Conservation (phyloP, 768 basidiomycete species). For the Auricularia cornea region DNA sequence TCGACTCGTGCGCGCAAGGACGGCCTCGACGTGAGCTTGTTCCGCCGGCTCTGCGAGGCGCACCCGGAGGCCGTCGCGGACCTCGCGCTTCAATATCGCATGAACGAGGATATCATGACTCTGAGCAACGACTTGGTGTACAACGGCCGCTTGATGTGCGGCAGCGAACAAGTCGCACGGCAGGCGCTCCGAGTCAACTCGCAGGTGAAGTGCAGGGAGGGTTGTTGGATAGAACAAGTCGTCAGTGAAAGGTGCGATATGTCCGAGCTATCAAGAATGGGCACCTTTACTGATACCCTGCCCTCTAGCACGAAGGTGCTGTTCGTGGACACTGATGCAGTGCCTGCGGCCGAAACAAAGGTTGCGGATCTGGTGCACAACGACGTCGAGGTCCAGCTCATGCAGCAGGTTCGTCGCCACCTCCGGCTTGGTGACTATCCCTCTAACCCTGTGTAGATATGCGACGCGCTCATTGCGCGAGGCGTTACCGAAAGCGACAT, state of each 20-base stretch:
- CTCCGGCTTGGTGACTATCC: neutral
- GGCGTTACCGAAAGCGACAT: constrained; percentile 67
- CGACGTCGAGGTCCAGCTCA: constrained; percentile 55
- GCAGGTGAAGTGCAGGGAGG: constrained; percentile 30
- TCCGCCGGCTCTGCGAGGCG: constrained; percentile 78
- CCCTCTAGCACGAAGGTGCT: constrained; percentile 65
- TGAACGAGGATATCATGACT: constrained; percentile 94
- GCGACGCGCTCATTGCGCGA: constrained; percentile 51
- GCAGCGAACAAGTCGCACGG: constrained; percentile 60
- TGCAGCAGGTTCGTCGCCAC: constrained; percentile 26
- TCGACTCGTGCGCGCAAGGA: constrained; percentile 70
- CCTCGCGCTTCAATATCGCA: constrained; percentile 83
- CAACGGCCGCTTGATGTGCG: constrained; percentile 65
- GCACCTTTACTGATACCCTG: neutral
- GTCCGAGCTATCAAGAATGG: neutral
- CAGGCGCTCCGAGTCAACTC: constrained; percentile 40
- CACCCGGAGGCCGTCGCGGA: constrained; percentile 83
- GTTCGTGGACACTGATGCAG: constrained; percentile 85
- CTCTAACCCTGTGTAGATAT: constrained; percentile 53
- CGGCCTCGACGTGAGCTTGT: constrained; percentile 84
- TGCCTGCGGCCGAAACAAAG: constrained; percentile 73
- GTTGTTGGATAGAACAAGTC: constrained; percentile 67
- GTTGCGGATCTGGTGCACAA: constrained; percentile 91
- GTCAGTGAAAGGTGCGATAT: constrained; percentile 51
- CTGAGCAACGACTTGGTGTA: constrained; percentile 87